These are phyloP conservation scores for Helicostylum pulchrum DNA, from an alignment of 192 early-diverging fungal species.

Conservation along the genomic window DNA sequence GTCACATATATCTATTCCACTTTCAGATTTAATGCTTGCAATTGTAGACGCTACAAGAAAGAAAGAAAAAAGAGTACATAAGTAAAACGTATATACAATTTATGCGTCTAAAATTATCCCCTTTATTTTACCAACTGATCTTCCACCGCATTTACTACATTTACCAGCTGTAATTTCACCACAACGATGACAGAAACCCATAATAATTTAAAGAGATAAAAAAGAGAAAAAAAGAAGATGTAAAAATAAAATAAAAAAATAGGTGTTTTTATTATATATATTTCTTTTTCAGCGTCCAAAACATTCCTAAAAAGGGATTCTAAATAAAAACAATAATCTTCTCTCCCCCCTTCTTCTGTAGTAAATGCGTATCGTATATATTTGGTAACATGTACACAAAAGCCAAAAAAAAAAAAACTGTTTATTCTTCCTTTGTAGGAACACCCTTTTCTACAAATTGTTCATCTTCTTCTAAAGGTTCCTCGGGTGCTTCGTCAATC, in stretches of 20 bases:
- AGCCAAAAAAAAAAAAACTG: no score
- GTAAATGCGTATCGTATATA: not conserved
- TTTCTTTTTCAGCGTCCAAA: slow-evolving; percentile 17
- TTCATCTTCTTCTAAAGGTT: slow-evolving; percentile 40
- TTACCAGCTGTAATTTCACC: slow-evolving; percentile 45
- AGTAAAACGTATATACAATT: not conserved
- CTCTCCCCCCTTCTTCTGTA: slow-evolving; percentile 1
- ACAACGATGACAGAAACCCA: slow-evolving; percentile 55
- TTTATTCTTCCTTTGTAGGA: not conserved
- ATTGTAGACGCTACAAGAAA: slow-evolving; percentile 9
- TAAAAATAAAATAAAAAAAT: slow-evolving; percentile 12
- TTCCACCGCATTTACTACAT: slow-evolving; percentile 50
- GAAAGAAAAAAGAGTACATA: no score
- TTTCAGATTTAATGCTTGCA: slow-evolving; percentile 4
- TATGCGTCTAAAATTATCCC: no score
- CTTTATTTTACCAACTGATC: slow-evolving; percentile 44
- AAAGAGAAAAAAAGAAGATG: slow-evolving; percentile 13
- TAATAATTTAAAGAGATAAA: slow-evolving; percentile 24
- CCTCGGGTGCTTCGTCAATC: slow-evolving; percentile 43
- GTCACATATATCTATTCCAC: slow-evolving; percentile 1
- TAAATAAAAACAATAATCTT: not conserved
- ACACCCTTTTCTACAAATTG: slow-evolving; percentile 32
- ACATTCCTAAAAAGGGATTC: slow-evolving; percentile 16
- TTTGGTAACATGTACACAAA: no score
- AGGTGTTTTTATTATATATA: slow-evolving; percentile 2